Conservation (phyloP, 1,139 yeast species). For the Suhomyces wounanorum region DNA sequence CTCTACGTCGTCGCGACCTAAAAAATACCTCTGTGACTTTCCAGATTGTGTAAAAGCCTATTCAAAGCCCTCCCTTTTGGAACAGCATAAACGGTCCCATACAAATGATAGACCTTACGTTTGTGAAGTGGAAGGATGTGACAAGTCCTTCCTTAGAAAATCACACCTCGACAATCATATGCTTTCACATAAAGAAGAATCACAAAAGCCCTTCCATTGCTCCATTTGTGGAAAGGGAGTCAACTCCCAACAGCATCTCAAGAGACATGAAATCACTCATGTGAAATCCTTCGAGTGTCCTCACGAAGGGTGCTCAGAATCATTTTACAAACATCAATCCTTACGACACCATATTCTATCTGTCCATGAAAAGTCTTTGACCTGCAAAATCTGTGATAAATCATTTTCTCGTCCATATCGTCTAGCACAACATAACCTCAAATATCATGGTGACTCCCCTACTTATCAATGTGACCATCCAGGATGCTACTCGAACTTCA, state of each 20-base stretch:
- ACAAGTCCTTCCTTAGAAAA: slow-evolving; percentile 67
- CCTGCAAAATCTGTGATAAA: slow-evolving; percentile 62
- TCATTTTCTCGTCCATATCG: slow-evolving; percentile 61
- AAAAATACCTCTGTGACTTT: slow-evolving; percentile 59
- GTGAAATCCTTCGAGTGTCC: slow-evolving; percentile 68
- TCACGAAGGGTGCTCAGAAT: slow-evolving; percentile 60
- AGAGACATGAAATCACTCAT: slow-evolving; percentile 80
- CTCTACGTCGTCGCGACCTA: slow-evolving; percentile 28
- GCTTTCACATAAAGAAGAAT: slow-evolving; percentile 55
- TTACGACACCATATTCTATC: slow-evolving; percentile 70
- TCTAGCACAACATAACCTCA: slow-evolving; percentile 60
- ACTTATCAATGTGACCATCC: slow-evolving; percentile 63
- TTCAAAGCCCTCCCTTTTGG: slow-evolving; percentile 76
- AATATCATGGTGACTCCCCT: slow-evolving; percentile 57
- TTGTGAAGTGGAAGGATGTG: slow-evolving; percentile 60
- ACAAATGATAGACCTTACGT: slow-evolving; percentile 75
- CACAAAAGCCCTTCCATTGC: slow-evolving; percentile 72
- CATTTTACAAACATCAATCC: slow-evolving; percentile 78
- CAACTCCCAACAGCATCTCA: slow-evolving; percentile 77
- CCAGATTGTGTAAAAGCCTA: slow-evolving; percentile 76
- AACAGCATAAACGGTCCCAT: slow-evolving; percentile 80
- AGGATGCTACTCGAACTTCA: slow-evolving; percentile 61
- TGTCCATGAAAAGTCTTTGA: slow-evolving; percentile 56
- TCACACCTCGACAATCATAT: slow-evolving; percentile 78
- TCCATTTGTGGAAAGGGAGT: slow-evolving; percentile 81